Conservation (phyloP, 1,284 basidiomycete genomes). For the Sporisorium graminicola region DNA sequence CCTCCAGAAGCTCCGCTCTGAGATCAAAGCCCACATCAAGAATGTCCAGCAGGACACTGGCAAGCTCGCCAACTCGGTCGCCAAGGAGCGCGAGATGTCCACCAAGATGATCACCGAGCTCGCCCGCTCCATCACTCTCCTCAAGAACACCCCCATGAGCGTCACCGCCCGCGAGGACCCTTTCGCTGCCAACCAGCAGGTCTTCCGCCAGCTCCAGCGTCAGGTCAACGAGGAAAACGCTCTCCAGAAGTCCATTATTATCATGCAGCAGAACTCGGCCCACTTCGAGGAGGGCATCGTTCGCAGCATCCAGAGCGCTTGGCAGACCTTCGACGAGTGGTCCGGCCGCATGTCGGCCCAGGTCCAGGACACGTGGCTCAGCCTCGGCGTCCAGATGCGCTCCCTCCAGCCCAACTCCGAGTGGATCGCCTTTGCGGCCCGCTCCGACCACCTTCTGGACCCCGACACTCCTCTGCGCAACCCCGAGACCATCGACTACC, state of each 20-base stretch:
- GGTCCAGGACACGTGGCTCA: conserved; percentile 84
- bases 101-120: conserved; percentile 89
- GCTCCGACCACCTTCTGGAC: conserved; percentile 94
- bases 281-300: conserved; percentile 98
- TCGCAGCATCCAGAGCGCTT: conserved; percentile 92
- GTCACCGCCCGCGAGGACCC: conserved; percentile 88
- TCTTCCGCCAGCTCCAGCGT: conserved; percentile 87
- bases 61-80: conserved; percentile 91
- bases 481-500: conserved; percentile 81
- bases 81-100: conserved; percentile 92
- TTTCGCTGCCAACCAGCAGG: conserved; percentile 81
- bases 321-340: conserved; percentile 98
- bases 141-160: conserved; percentile 94
- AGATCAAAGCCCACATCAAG: conserved; percentile 98
- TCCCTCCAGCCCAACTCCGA: conserved; percentile 90
- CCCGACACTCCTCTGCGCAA: conserved; percentile 83
- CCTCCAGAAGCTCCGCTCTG: conserved; percentile 89
- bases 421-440: conserved; percentile 95
- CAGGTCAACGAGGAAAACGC: conserved; percentile 95
- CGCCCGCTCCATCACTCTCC: conserved; percentile 84
- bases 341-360: conserved; percentile 81
- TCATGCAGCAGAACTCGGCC: conserved; percentile 96
- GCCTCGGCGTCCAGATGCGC: conserved; percentile 83
- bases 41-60: conserved; percentile 97
- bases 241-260: conserved; percentile 97